Percentiles rank a stretch among this genome's conserved stretches.
These are phyloP conservation scores for Rhizoctonia solani DNA, from an alignment of 1,284 basidiomycete genomes.

Conservation along the genomic window DNA sequence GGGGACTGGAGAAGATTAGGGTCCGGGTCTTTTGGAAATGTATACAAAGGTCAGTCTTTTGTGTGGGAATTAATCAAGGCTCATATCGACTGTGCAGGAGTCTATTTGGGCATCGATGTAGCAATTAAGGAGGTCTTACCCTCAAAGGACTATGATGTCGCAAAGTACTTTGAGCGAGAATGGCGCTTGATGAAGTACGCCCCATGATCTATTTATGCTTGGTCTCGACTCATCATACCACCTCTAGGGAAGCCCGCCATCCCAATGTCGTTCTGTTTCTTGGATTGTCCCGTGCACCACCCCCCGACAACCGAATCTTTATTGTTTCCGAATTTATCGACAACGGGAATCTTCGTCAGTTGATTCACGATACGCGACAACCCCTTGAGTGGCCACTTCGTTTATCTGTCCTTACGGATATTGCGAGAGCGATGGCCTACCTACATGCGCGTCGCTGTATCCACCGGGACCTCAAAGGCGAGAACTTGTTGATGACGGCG, in stretches of 20 bases:
- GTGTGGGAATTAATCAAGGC: not conserved
- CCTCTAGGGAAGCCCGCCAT: conserved; percentile 74
- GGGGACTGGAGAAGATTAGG: conserved; percentile 88
- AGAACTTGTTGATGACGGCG: conserved; percentile 92
- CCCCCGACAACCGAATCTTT: conserved; percentile 80
- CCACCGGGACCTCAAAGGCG: conserved; percentile 87
- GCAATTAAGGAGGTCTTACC: conserved; percentile 95
- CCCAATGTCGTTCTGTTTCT: conserved; percentile 95
- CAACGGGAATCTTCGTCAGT: conserved; percentile 82
- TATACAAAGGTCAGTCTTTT: conserved; percentile 72
- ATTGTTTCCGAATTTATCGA: conserved; percentile 90
- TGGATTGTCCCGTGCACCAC: conserved; percentile 86
- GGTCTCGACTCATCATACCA: not conserved
- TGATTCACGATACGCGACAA: conserved; percentile 78
- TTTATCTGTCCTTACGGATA: conserved; percentile 92
- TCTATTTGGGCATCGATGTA: conserved; percentile 92
- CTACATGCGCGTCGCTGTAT: conserved; percentile 80
- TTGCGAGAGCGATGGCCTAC: conserved; percentile 92
- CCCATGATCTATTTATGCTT: not conserved
- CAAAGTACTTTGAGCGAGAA: conserved; percentile 97
- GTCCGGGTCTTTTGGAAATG: conserved; percentile 89
- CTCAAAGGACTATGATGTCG: conserved; percentile 86
- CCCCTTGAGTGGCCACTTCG: conserved; percentile 90
- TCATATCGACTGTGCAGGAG: conserved; percentile 54
- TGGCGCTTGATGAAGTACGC: conserved; percentile 89